Evolutionary conservation across 345 rosid species (phyloP).

Genomic region (Carallia pectinifolia): DNA sequence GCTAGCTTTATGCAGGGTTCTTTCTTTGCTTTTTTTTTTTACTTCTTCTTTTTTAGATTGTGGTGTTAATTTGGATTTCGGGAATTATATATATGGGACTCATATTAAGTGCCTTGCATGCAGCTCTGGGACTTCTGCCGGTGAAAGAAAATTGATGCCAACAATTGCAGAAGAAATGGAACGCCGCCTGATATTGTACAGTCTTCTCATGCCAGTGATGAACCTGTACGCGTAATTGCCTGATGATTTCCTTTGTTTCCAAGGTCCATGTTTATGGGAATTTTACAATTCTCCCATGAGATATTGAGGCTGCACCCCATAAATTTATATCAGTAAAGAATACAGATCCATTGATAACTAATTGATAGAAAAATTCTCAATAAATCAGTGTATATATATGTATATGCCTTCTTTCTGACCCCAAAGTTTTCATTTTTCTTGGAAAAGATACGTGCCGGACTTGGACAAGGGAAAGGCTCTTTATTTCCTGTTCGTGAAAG

Average conservation of each 20-base stretch:
- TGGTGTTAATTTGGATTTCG: not conserved
- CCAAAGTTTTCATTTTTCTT: not conserved
- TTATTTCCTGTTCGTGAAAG: constrained; percentile 79
- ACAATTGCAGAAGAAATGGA: constrained; percentile 85
- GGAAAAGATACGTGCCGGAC: constrained; percentile 72
- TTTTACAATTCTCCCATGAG: not conserved
- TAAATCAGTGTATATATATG: not conserved
- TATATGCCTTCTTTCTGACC: not conserved
- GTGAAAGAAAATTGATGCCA: constrained; percentile 97
- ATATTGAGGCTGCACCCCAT: not conserved
- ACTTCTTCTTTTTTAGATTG: no score
- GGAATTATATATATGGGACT: not conserved
- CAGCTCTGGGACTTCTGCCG: constrained; percentile 98
- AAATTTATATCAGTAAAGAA: no score
- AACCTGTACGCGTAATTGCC: constrained; percentile 60
- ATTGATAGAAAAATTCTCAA: no score
- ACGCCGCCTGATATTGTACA: constrained; percentile 85
- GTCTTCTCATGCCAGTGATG: constrained; percentile 97
- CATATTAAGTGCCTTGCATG: not conserved
- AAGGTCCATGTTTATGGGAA: no score
- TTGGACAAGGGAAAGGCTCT: constrained; percentile 91
- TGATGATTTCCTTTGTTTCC: no score
- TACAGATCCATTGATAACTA: no score
- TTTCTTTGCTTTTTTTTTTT: not conserved
- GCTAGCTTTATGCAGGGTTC: not conserved